Conservation (phyloP, 1,139 yeast genomes). For the Debaryomyces sp. region DNA sequence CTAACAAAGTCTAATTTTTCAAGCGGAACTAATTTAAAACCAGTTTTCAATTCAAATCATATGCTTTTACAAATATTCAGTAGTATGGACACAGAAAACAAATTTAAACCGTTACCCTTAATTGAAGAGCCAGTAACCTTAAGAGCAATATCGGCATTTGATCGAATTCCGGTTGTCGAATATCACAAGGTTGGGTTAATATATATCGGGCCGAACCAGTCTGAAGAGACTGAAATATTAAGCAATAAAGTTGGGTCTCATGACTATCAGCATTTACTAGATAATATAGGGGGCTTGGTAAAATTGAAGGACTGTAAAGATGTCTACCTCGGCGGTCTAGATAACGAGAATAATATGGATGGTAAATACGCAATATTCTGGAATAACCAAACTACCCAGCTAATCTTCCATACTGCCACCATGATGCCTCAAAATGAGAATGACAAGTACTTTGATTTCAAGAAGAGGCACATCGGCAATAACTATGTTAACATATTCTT, state of each 20-base stretch:
- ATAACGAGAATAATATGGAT: constrained; percentile 66
- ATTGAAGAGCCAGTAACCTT: constrained; percentile 51
- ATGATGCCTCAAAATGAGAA: constrained; percentile 64
- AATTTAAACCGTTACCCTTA: constrained; percentile 38
- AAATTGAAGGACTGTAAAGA: constrained; percentile 55
- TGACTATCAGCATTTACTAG: constrained; percentile 61
- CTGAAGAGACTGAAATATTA: constrained; percentile 63
- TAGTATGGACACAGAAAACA: constrained; percentile 21
- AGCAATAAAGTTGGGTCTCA: constrained; percentile 66
- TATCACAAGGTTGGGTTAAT: constrained; percentile 79
- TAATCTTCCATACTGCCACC: constrained; percentile 78
- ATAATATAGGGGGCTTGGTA: constrained; percentile 60
- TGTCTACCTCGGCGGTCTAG: constrained; percentile 80
- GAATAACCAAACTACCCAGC: constrained; percentile 71
- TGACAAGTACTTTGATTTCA: constrained; percentile 53
- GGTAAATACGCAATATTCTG: constrained; percentile 78
- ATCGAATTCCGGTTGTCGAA: constrained; percentile 76
- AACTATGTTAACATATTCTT: constrained; percentile 78
- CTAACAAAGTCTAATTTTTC: not conserved
- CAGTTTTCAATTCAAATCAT: constrained; percentile 27
- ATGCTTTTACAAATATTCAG: constrained; percentile 36
- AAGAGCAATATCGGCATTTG: constrained; percentile 67
- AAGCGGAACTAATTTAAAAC: constrained; percentile 2
- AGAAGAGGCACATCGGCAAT: constrained; percentile 87
- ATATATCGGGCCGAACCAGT: constrained; percentile 72